Conservation (phyloP, 2,329 filamentous ascomycete species). For the Fusarium albidum region DNA sequence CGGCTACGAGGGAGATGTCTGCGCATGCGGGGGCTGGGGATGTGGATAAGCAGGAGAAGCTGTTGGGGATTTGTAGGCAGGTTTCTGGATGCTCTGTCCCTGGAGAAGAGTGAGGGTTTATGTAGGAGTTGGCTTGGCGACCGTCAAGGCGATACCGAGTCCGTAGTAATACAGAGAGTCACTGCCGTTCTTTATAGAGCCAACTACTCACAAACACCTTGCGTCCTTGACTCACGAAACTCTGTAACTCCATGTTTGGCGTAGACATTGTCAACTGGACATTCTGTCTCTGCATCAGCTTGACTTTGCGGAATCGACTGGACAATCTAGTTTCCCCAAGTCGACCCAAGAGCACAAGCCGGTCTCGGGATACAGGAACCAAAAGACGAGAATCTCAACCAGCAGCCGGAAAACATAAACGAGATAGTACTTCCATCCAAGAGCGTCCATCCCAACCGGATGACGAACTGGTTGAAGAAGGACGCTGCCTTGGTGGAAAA, state of each 20-base stretch:
- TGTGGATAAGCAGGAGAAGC: slow-evolving; percentile 26
- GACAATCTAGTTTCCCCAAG: slow-evolving; percentile 14
- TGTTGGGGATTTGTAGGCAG: slow-evolving; percentile 15
- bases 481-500: slow-evolving; percentile 25
- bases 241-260: slow-evolving; percentile 55
- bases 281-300: slow-evolving; percentile 52
- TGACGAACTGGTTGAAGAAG: slow-evolving; percentile 30
- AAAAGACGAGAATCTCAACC: slow-evolving; percentile 39
- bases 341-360: slow-evolving; percentile 42
- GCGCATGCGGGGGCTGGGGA: slow-evolving; percentile 25
- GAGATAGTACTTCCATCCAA: slow-evolving; percentile 33
- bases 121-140: too few relatives aligned
- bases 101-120: not conserved
- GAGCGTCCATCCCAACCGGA: slow-evolving; percentile 38
- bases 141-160: too few relatives aligned
- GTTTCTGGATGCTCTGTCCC: slow-evolving; percentile 15
- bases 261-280: slow-evolving; percentile 57
- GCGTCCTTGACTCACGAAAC: slow-evolving; percentile 55
- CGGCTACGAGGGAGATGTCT: slow-evolving; percentile 10
- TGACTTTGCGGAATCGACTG: slow-evolving; percentile 34
- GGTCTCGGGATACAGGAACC: slow-evolving; percentile 55
- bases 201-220: slow-evolving; percentile 49
- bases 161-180: too few relatives aligned
- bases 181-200: slow-evolving; percentile 54
- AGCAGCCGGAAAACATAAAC: slow-evolving; percentile 37